Percentiles rank a stretch among this genome's conserved stretches.
Conservation (phyloP, 2,329 filamentous ascomycete genomes). For the Alternaria solani region DNA sequence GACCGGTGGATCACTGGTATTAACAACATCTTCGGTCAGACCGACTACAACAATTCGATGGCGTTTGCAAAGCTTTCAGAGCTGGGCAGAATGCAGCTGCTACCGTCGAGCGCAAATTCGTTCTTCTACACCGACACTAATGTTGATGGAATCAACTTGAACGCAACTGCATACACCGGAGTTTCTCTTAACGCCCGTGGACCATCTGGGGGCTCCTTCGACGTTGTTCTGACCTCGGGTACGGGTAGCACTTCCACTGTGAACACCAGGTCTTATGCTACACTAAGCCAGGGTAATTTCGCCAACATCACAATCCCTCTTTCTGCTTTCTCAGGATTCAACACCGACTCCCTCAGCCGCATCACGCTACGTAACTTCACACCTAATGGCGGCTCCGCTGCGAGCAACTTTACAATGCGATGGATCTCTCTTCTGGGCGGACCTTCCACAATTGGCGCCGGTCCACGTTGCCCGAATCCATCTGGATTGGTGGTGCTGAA, state of each 20-base stretch:
- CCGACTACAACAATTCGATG: conserved; percentile 16
- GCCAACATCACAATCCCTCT: conserved; percentile 15
- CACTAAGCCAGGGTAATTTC: conserved; percentile 10
- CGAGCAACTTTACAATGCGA: conserved; percentile 10
- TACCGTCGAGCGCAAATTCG: conserved; percentile 6
- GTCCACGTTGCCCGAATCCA: conserved; percentile 3
- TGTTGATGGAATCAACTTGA: conserved; percentile 7
- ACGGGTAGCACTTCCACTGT: conserved; percentile 3
- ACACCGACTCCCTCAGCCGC: conserved; percentile 3
- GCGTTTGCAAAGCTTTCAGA: conserved; percentile 15
- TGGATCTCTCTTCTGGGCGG: conserved; percentile 15
- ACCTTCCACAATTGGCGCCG: background rate
- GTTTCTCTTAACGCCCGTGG: conserved; percentile 16
- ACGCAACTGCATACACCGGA: conserved; percentile 12
- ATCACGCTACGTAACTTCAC: conserved; percentile 16
- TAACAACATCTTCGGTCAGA: conserved; percentile 18
- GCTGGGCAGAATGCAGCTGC: conserved; percentile 12
- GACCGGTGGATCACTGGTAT: conserved; percentile 19
- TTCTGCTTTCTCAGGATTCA: conserved; percentile 12
- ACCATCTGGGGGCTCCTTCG: conserved; percentile 12
- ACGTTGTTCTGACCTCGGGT: conserved; percentile 9
- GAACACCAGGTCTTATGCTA: conserved; percentile 11
- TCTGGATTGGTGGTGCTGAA: conserved; percentile 14
- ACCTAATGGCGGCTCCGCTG: conserved; percentile 10
- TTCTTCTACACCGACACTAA: conserved; percentile 15